Evolutionary conservation across 2,329 filamentous ascomycete species (phyloP), one percentile per base, ranked within the genome.

Genomic region (Chalaropsis thielavioides): DNA sequence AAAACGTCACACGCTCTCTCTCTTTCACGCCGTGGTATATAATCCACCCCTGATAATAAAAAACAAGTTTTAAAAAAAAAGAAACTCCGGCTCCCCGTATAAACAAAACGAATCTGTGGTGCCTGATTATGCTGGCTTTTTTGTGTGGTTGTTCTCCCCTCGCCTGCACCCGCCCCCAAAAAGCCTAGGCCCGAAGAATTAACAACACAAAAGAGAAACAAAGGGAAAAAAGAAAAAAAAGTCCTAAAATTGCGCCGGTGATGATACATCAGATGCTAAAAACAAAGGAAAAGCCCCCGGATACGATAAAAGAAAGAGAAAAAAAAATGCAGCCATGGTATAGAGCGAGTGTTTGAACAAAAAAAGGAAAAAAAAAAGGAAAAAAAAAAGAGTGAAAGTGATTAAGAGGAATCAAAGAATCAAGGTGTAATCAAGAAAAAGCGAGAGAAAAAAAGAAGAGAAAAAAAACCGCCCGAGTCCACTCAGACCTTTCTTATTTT

Each of bases 331-430:
- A 56, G 35, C 60, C 56, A 41, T 64, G 61, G 63, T 67, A 65
- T 68, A 62, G 63, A 61, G 43, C 49, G 59, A 64, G 66, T 35
- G 54, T 31, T 19, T 24, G 56, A 63, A 19, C n/a, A 62, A 49
- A 41, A 41, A 56, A 17, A 56, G 49, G 27, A 27, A 61, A 63
- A 61, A 22, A 2, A 7, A 17, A 51, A 61, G 58, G 22, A 19
- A 43, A 54, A 63, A 40, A 19, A 27, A 60, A 27, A 19, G 44
- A 61, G 17, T 46, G 41, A 62, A 58, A 35, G 41, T n/a, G 56
- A 63, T 35, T 27, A 40, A 63, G 19, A 61, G 27, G 51, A 27
- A 43, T 31, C 27, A 35, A 51, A 54, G 11, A 40, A 43, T 46
- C 46, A 61, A 46, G 27, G 46, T 60, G 46, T 11, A 43, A 40